phyloP scores from a whole-genome alignment of 441 rosid genomes.

The Sinapis alba region DNA sequence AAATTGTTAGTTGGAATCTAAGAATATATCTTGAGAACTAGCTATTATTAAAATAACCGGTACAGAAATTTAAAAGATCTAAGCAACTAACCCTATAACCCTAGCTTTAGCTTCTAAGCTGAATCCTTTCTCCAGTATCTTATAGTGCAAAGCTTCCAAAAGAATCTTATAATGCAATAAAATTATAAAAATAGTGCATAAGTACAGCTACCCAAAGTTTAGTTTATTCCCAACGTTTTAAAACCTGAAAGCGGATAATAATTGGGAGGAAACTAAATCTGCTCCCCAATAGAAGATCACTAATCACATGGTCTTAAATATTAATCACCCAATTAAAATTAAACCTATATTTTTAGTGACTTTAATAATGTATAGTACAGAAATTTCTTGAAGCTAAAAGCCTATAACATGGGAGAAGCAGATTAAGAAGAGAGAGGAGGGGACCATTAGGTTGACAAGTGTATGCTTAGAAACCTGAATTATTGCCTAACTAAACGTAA shows the following conservation, averaged over 20 bases:
- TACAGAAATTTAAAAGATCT: conserved; percentile 18
- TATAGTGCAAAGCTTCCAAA: not conserved
- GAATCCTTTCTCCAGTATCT: not conserved
- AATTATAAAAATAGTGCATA: conserved; percentile 14
- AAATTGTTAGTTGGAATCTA: conserved; percentile 27
- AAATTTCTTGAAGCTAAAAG: conserved; percentile 28
- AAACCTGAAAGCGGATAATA: conserved; percentile 23
- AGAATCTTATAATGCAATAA: not conserved
- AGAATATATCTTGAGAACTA: conserved; percentile 9
- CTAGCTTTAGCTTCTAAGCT: conserved; percentile 17
- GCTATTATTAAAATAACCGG: not conserved
- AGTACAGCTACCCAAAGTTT: conserved; percentile 14
- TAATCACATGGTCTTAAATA: conserved; percentile 40
- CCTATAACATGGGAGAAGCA: conserved; percentile 41
- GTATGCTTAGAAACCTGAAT: conserved; percentile 23
- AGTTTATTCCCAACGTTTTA: not conserved
- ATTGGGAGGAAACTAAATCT: conserved; percentile 37
- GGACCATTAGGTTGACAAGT: conserved; percentile 38
- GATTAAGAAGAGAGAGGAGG: conserved; percentile 6
- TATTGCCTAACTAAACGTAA: conserved; percentile 35
- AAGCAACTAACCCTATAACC: conserved; percentile 35
- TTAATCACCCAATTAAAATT: conserved; percentile 33
- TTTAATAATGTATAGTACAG: conserved; percentile 31
- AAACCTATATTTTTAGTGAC: not conserved
- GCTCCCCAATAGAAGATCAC: conserved; percentile 36